phyloP scores from a whole-genome alignment of 805 yeast species.

The Pichia occidentalis region DNA sequence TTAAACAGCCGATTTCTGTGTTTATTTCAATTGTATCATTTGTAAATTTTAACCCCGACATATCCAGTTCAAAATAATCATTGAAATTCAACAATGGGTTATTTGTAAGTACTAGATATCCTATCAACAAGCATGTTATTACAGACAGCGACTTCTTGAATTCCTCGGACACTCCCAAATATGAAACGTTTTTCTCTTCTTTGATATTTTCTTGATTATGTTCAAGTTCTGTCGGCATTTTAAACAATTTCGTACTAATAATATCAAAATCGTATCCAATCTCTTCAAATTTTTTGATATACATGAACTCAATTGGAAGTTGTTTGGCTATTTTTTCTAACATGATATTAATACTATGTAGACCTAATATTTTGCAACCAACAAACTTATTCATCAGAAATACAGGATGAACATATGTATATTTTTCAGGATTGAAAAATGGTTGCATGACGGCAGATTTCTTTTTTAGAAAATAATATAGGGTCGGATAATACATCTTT shows the following conservation, averaged over 20 bases:
- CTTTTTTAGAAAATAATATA: slow-evolving; percentile 5
- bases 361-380: slow-evolving; percentile 9
- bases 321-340: background rate
- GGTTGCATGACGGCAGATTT: slow-evolving; percentile 3
- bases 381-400: slow-evolving; percentile 3
- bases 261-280: background rate
- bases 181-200: background rate
- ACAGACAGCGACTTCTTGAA: slow-evolving; percentile 4
- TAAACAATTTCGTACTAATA: background rate
- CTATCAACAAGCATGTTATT: slow-evolving; percentile 6
- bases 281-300: background rate
- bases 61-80: slow-evolving; percentile 7
- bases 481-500: slow-evolving; percentile 10
- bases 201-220: background rate
- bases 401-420: slow-evolving; percentile 10
- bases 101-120: slow-evolving; percentile 5
- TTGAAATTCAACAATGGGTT: slow-evolving; percentile 2
- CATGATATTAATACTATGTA: slow-evolving; percentile 8
- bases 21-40: background rate
- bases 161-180: background rate
- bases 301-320: background rate
- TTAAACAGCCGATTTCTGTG: background rate
- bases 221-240: background rate
- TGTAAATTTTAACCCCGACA: slow-evolving; percentile 1
- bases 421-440: slow-evolving; percentile 8